A percentile compares a stretch with the other conserved stretches of the same genome.
phyloP scores from a whole-genome alignment of 192 early-diverging fungal genomes.

The Entrophospora sp. region DNA sequence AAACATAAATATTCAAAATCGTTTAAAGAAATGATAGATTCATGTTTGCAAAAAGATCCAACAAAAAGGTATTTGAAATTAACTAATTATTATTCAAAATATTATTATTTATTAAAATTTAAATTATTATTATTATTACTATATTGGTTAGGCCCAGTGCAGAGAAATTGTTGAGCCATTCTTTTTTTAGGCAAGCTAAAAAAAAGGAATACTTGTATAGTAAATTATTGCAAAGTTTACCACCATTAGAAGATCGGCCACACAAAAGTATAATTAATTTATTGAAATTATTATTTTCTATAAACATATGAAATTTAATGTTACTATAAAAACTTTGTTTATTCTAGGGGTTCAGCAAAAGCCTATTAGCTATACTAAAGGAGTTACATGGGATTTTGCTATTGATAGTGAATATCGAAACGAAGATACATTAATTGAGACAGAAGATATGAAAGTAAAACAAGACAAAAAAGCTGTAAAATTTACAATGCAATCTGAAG shows the following conservation, averaged over 20 bases:
- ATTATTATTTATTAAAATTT: not conserved
- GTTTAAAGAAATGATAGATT: slow-evolving; percentile 84
- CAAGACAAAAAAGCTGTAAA: not conserved
- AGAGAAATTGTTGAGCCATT: slow-evolving; percentile 66
- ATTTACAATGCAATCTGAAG: not conserved
- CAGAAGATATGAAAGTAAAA: not conserved
- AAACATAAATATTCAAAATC: slow-evolving; percentile 65
- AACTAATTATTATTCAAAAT: not conserved
- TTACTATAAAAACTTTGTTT: not conserved
- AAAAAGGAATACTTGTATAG: slow-evolving; percentile 54
- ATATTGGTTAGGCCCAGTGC: slow-evolving; percentile 53
- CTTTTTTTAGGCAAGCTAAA: slow-evolving; percentile 74
- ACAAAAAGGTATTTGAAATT: slow-evolving; percentile 39
- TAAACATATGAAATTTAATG: not conserved
- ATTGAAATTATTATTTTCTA: not conserved
- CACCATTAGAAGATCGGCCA: slow-evolving; percentile 60
- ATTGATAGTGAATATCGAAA: slow-evolving; percentile 27
- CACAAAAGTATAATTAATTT: slow-evolving; percentile 38
- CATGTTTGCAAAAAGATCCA: slow-evolving; percentile 73
- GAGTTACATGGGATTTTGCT: slow-evolving; percentile 66
- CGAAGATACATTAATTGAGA: not conserved
- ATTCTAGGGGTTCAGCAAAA: slow-evolving; percentile 35
- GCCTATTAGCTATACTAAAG: slow-evolving; percentile 32
- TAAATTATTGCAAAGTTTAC: slow-evolving; percentile 47
- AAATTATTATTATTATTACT: not conserved